phyloP scores from a whole-genome alignment of 2,329 filamentous ascomycete species.

The Fusarium chlamydosporum region DNA sequence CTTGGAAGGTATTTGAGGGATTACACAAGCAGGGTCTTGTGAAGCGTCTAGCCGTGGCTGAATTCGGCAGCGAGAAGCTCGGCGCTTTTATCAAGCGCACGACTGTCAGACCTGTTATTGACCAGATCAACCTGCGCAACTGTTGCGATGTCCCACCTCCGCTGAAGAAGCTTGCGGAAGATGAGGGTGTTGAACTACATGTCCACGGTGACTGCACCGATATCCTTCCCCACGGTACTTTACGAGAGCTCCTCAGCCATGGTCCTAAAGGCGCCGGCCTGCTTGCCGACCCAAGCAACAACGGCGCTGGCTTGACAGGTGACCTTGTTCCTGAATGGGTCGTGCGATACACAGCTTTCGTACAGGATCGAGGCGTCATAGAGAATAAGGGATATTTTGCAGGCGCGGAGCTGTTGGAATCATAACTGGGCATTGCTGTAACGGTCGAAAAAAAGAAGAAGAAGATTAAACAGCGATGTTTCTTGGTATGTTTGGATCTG shows the following conservation, averaged over 20 bases:
- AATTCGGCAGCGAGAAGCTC: conserved; percentile 90
- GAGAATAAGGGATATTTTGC: conserved; percentile 99
- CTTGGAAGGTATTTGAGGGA: conserved; percentile 80
- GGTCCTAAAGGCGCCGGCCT: conserved; percentile 81
- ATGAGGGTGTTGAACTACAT: conserved; percentile 85
- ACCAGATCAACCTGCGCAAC: conserved; percentile 96
- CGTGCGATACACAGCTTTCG: conserved; percentile 95
- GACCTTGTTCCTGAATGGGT: conserved; percentile 94
- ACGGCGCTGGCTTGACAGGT: conserved; percentile 74
- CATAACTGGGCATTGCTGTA: conserved; percentile 36
- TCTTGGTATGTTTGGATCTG: conserved; percentile 29
- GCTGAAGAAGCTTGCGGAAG: conserved; percentile 85
- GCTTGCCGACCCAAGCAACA: conserved; percentile 71
- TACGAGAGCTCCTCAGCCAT: conserved; percentile 84
- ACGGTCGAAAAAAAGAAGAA: conserved; percentile 2
- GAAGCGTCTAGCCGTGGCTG: conserved; percentile 83
- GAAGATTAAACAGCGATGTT: conserved; percentile 15
- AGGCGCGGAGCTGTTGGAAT: conserved; percentile 76
- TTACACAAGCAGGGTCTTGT: conserved; percentile 80
- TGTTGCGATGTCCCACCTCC: conserved; percentile 96
- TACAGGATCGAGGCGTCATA: conserved; percentile 92
- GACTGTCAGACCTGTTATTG: conserved; percentile 80
- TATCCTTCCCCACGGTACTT: conserved; percentile 86
- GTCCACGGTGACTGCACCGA: conserved; percentile 96
- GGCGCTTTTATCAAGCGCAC: conserved; percentile 80